phyloP scores from a whole-genome alignment of 441 rosid species.

The Lagerstroemia fauriei region DNA sequence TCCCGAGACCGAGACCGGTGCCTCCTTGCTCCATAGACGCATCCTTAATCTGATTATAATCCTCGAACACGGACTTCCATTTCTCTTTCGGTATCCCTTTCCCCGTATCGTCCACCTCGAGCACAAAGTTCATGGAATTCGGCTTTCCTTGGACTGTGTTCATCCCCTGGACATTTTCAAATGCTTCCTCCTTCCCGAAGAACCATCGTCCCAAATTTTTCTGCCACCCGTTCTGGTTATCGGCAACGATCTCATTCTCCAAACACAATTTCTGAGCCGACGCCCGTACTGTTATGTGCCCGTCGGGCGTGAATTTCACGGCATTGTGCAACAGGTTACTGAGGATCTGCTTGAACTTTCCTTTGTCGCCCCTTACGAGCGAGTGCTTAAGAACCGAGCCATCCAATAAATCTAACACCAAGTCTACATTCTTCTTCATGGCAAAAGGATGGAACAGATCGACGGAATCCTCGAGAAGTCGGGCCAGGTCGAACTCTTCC shows the following conservation, averaged over 20 bases:
- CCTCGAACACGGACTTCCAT: constrained; percentile 64
- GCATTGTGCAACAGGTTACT: constrained; percentile 72
- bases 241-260: constrained; percentile 31
- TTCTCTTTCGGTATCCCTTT: constrained; percentile 75
- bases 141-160: constrained; percentile 21
- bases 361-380: constrained; percentile 64
- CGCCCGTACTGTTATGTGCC: constrained; percentile 60
- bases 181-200: constrained; percentile 28
- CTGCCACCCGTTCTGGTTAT: constrained; percentile 29
- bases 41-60: constrained; percentile 77
- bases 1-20: constrained; percentile 93
- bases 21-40: constrained; percentile 60
- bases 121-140: constrained; percentile 49
- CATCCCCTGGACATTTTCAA: constrained; percentile 15
- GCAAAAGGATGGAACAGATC: constrained; percentile 63
- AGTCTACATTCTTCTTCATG: constrained; percentile 62
- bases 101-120: constrained; percentile 85
- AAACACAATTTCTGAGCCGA: constrained; percentile 53
- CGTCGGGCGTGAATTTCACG: constrained; percentile 68
- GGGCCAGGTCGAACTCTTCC: constrained; percentile 61
- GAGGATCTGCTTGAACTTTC: constrained; percentile 59
- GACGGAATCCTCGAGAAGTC: constrained; percentile 58
- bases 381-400: constrained; percentile 52
- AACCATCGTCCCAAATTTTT: constrained; percentile 27
- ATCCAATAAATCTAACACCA: constrained; percentile 62